Base-by-base conservation (phyloP, 1,284 basidiomycete genomes). In the Ustanciosporium gigantosporum region DNA sequence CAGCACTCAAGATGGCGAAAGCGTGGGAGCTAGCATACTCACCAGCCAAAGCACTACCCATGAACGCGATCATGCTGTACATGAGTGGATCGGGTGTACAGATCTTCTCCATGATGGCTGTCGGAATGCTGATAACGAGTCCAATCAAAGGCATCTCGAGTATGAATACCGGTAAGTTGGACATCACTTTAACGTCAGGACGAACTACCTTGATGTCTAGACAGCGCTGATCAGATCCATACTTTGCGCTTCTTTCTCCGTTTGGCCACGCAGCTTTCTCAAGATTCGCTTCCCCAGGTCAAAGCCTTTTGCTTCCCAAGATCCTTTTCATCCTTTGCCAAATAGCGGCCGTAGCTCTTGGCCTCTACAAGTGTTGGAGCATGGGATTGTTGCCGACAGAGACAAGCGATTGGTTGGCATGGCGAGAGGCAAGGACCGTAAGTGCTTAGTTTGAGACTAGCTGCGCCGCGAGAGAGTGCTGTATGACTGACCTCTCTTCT, bases 101-200 rank as follows among this genome's bases (percentile, higher is more conserved):
- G 58, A 76, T 76, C 40, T 77, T 77, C 50, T 69, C 66, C 31
- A 77, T 77, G 74, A 75, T 76, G 71, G 71, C 64, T 20, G 72
- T 77, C 5, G 65, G 65, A 15, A 77, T 77, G 74, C 60, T 75
- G 41, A 61, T 77, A 45, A 68, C 65, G 1, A 60, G 66, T 17
- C 73, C 74, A 1, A 17, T 75, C 27, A 66, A 59, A 19, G 73
- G 66, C 11, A 64, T 75, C 25, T 42, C 57, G 1, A 44, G 46
- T 2, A 64, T 76, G 40, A 50, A 69, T 31, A 36, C 41, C n/a
- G 41, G 68, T 70, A 49, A 31, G 59, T 49, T 4, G 22, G 29
- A n/a, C 15, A 22, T 35, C 32, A 13, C 22, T 9, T 9, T 14
- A 15, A 17, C 31, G 8, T 11, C 20, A 29, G n/a, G 16, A 19